These are phyloP conservation scores for Aaosphaeria arxii DNA, from an alignment of 2,329 filamentous ascomycete species.

Conservation along the genomic window DNA sequence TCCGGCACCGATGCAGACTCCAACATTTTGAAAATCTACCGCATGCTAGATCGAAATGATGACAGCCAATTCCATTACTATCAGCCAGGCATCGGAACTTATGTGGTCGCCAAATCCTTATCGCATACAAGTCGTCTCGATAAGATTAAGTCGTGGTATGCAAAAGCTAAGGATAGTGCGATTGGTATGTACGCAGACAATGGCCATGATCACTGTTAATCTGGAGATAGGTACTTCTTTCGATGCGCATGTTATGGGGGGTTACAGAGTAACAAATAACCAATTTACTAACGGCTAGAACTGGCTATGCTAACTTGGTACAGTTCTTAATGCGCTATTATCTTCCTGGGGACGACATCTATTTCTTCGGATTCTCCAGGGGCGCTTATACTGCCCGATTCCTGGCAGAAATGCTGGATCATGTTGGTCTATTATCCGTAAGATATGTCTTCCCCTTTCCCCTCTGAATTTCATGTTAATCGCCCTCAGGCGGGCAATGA, in stretches of 20 bases:
- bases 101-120: constrained; percentile 60
- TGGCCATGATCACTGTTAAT: background rate
- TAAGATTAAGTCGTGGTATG: constrained; percentile 63
- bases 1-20: constrained; percentile 39
- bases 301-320: background rate
- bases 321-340: constrained; percentile 51
- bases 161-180: constrained; percentile 74
- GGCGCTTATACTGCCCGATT: constrained; percentile 53
- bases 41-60: constrained; percentile 64
- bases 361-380: constrained; percentile 49
- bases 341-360: constrained; percentile 46
- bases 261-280: constrained; percentile 70
- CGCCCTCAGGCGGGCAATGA: constrained; percentile 67
- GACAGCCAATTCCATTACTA: constrained; percentile 52
- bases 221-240: constrained; percentile 63
- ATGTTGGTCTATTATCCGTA: constrained; percentile 69
- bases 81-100: constrained; percentile 65
- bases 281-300: constrained; percentile 55
- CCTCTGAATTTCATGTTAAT: background rate
- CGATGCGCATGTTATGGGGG: constrained; percentile 77
- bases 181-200: constrained; percentile 38
- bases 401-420: constrained; percentile 77
- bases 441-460: constrained; percentile 2
- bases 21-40: constrained; percentile 65
- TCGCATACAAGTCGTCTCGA: constrained; percentile 56